phyloP scores from a whole-genome alignment of 345 rosid genomes.

The Adansonia digitata region DNA sequence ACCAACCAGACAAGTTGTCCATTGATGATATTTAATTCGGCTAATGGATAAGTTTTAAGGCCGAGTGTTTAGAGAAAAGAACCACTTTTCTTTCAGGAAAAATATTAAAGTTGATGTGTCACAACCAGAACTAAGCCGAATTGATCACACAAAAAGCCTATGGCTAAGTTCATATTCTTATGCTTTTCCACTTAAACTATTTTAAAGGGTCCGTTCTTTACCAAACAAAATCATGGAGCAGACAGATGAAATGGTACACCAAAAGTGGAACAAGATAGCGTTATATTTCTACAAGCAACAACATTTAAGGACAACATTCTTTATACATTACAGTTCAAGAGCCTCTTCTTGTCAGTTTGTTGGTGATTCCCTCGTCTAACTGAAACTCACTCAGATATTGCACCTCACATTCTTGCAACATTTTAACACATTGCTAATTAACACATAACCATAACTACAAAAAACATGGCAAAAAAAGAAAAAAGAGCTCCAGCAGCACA shows the following conservation, averaged over 20 bases:
- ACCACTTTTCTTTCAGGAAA: conserved; percentile 11
- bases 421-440: conserved; percentile 19
- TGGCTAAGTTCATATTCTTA: not conserved
- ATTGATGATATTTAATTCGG: conserved; percentile 4
- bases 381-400: conserved; percentile 23
- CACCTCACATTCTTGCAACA: conserved; percentile 23
- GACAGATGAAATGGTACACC: not conserved
- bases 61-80: conserved; percentile 5
- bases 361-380: conserved; percentile 15
- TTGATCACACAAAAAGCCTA: not conserved
- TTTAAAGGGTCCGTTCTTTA: not conserved
- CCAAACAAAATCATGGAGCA: not conserved
- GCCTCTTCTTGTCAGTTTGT: conserved; percentile 11
- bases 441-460: conserved; percentile 6
- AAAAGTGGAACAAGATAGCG: not conserved
- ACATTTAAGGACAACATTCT: conserved; percentile 2
- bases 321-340: conserved; percentile 11
- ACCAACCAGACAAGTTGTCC: conserved; percentile 7
- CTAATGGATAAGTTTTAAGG: conserved; percentile 22
- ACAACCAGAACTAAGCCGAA: not conserved
- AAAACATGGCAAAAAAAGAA: not conserved
- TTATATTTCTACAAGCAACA: conserved; percentile 16
- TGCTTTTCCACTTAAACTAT: not conserved
- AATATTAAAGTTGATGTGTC: not conserved
- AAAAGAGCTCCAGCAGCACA: conserved; percentile 13